Evolutionary conservation across 2,329 filamentous ascomycete genomes (phyloP), one percentile per base, ranked within the genome.

Genomic region (Fusarium mundagurra): DNA sequence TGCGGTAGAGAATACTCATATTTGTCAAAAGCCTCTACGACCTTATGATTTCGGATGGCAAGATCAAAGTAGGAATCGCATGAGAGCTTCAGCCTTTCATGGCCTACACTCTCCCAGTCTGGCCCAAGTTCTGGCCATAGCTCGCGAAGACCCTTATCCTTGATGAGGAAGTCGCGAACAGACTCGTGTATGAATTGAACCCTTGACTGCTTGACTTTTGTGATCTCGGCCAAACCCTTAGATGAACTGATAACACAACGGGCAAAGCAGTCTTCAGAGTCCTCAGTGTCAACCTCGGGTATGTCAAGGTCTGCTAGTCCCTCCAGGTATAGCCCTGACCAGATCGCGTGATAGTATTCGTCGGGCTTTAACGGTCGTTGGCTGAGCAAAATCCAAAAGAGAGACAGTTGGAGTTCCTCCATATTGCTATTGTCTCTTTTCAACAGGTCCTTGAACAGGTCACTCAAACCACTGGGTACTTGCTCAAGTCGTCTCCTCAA

Each of bases 141-240:
- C 12, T 64, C 60, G 0, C 54, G 14, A 0, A 84, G 67, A 0
- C 84, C 83, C 0, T 75, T 66, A 4, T 83, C 81, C 13, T 82
- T 82, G 6, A 86, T 29, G 0, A 89, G 78, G 51, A 85, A 88
- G 16, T 88, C 86, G 2, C 82, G 76, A 0, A 88, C 85, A 0
- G 87, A 87, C 70, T 88, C 85, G 44, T 89, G 87, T 10, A 89
- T 88, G 74, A 89, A 90, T 65, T 89, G 88, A 1, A 89, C 84
- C 0, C 72, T 84, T 0, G 76, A 72, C 0, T 31, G 5, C 18
- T 79, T 73, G 0, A 78, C 74, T 20, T 76, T 82, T 0, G 83
- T 84, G 2, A 84, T 69, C 61, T 89, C 86, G 0, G 83, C 84
- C 14, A 90, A 80, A 0, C 88, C 88, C 72, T 89, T 90, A 0